Evolutionary conservation across 495 filamentous ascomycete species (phyloP), one percentile per base, ranked within the genome.

Genomic region (Pyronema domesticum): DNA sequence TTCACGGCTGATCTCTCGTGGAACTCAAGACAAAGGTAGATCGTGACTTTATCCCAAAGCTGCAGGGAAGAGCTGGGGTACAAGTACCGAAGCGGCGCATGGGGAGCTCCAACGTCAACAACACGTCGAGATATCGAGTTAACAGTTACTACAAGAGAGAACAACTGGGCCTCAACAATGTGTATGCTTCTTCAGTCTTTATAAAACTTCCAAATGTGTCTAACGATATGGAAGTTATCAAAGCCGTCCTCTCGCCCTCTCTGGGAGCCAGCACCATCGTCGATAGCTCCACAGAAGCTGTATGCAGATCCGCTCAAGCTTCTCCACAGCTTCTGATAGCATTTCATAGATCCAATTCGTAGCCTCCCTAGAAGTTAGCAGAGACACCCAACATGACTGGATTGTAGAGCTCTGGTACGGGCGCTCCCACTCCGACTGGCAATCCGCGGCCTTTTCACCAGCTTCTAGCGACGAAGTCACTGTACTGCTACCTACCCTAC

Each of bases 331-430:
- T 50, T 35, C 7, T 19, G 10, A n/a, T 19, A 47, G 3, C 9
- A 19, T 7, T 35, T 37, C 15, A 1, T 51, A 64, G 61, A 42
- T 60, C n/a, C 47, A 36, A 13, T 64, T 64, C 37, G 36, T 58
- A 19, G 57, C 57, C 14, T 5, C 56, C 6, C 15, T 64, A 14
- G 57, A 60, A 43, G 59, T 55, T 37, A 55, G 60, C 1, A 23
- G 58, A 8, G 55, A 60, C 30, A 53, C 15, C 33, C 35, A 39
- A 34, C 9, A 55, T 7, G 45, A 50, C 37, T 64, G 55, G 57
- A 37, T 23, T 18, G 60, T 64, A 36, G 60, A 64, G 44, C 61
- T 64, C 45, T 64, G 61, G 61, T 57, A 64, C 49, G 57, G 53
- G 17, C 37, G 14, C 19, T 15, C 51, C 42, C 37, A 46, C 35